Evolutionary conservation across 768 basidiomycete species (phyloP).

Genomic region (Gloeostereum incarnatum): DNA sequence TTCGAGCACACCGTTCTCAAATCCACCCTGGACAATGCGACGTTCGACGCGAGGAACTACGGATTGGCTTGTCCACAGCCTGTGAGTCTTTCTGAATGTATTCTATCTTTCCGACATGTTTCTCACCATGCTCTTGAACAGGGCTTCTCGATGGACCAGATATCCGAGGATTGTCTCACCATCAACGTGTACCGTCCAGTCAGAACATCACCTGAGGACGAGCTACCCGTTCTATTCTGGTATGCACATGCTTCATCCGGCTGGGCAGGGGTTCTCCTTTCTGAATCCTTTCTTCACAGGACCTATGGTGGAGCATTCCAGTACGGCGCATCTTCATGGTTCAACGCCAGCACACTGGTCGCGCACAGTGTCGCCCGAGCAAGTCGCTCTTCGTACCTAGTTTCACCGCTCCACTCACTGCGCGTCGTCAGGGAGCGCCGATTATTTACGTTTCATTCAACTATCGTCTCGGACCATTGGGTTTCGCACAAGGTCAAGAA

Average conservation of each 20-base stretch:
- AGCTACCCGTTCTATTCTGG: conserved; percentile 10
- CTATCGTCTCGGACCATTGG: conserved; percentile 40
- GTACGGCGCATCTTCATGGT: conserved; percentile 12
- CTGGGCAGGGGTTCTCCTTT: conserved; percentile 12
- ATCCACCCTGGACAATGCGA: conserved; percentile 6
- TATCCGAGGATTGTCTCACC: conserved; percentile 38
- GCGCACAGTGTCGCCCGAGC: conserved; percentile 16
- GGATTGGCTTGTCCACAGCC: conserved; percentile 12
- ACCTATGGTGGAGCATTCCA: no score
- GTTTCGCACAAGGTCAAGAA: conserved; percentile 31
- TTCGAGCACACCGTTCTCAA: conserved; percentile 14
- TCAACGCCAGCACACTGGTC: conserved; percentile 18
- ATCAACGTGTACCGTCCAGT: conserved; percentile 37
- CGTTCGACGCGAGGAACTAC: conserved; percentile 13
- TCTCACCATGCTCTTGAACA: not conserved
- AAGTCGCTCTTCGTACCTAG: not conserved
- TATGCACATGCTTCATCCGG: not conserved
- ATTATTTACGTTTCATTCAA: conserved; percentile 38
- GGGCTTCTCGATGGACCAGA: conserved; percentile 4
- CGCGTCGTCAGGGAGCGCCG: conserved; percentile 20
- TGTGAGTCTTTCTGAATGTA: not conserved
- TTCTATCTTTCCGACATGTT: not conserved
- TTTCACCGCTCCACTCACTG: not conserved
- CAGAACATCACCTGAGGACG: conserved; percentile 8
- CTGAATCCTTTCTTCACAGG: conserved; percentile 1